These are phyloP conservation scores for Penicillium sp. DNA, from an alignment of 2,329 filamentous ascomycete species.

Conservation along the genomic window DNA sequence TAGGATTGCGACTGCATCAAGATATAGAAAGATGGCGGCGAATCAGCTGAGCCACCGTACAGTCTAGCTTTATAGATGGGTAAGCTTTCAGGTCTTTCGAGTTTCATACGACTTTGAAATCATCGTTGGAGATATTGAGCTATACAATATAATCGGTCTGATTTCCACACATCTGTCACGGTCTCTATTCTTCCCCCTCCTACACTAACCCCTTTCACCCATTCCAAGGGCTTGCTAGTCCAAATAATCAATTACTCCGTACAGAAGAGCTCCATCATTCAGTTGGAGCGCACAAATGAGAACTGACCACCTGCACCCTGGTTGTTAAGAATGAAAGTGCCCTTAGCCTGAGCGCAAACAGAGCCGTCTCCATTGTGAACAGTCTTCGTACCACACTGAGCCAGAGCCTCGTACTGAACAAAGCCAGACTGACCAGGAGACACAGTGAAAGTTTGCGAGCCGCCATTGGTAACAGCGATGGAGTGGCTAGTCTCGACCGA, in stretches of 20 bases:
- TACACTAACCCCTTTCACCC: no score
- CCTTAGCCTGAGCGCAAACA: background rate
- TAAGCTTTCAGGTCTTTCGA: no score
- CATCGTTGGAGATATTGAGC: no score
- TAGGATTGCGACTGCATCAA: constrained; percentile 15
- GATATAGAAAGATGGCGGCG: constrained; percentile 20
- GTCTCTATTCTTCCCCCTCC: no score
- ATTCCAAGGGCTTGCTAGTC: no score
- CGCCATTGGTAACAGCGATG: background rate
- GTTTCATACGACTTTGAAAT: no score
- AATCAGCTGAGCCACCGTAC: constrained; percentile 20
- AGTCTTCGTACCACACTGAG: background rate
- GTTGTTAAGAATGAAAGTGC: background rate
- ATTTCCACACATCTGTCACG: no score
- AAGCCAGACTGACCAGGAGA: background rate
- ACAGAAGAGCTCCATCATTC: background rate
- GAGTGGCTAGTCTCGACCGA: background rate
- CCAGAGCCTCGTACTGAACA: background rate
- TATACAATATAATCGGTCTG: no score
- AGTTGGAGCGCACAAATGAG: background rate
- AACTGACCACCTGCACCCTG: background rate
- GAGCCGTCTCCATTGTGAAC: background rate
- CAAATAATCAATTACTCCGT: no score
- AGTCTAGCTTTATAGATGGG: constrained; percentile 1
- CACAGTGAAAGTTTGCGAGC: background rate